Evolutionary conservation across 257 asterid species (phyloP).

Genomic region (Solanum dulcamara): DNA sequence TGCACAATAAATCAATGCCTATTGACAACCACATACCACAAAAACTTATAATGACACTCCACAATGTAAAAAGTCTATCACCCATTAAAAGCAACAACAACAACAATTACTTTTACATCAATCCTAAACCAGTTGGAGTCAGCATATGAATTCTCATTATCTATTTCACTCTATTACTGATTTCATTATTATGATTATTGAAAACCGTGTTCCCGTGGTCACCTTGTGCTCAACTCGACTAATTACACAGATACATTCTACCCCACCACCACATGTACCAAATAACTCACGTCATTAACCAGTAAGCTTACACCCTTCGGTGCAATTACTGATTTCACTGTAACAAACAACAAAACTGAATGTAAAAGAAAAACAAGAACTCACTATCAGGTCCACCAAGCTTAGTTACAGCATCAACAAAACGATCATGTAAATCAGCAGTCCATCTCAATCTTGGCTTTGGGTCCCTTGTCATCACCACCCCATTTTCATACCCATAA

Average conservation of each 20-base stretch:
- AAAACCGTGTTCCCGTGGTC: not conserved
- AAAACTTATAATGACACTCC: not conserved
- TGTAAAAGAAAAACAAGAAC: not conserved
- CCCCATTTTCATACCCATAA: slow-evolving; percentile 11
- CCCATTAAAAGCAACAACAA: not conserved
- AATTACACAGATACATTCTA: not conserved
- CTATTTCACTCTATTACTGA: not conserved
- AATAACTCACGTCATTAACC: not conserved
- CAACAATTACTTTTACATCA: not conserved
- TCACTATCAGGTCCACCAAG: slow-evolving; percentile 71
- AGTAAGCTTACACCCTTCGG: not conserved
- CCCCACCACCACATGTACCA: not conserved
- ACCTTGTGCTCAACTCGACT: not conserved
- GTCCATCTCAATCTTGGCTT: slow-evolving; percentile 70
- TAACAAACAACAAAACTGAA: not conserved
- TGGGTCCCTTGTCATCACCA: slow-evolving; percentile 53
- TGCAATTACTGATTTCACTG: not conserved
- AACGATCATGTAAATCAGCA: slow-evolving; percentile 57
- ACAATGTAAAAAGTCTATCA: not conserved
- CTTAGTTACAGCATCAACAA: slow-evolving; percentile 62
- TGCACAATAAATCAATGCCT: not conserved
- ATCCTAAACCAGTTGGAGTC: not conserved
- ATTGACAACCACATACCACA: not conserved
- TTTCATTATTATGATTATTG: too few relatives aligned
- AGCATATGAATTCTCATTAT: not conserved